Percentiles rank a stretch among this genome's conserved stretches.
Conservation (phyloP, 2,329 filamentous ascomycete genomes). For the Calonectria hongkongensis region DNA sequence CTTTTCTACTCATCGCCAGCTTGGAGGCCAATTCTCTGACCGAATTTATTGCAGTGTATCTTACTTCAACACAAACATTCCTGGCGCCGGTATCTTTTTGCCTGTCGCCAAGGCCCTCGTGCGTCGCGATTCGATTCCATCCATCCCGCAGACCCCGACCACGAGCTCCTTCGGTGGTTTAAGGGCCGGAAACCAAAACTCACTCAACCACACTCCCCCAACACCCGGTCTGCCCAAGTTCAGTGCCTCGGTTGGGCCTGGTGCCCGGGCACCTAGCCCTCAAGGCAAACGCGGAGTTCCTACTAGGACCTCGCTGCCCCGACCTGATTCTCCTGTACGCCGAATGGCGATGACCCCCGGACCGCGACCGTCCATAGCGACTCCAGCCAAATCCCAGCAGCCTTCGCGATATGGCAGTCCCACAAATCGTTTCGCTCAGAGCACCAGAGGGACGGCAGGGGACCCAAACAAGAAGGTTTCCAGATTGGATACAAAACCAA, state of each 20-base stretch:
- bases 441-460: slow-evolving; percentile 76
- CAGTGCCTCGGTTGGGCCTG: slow-evolving; percentile 89
- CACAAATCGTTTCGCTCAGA: slow-evolving; percentile 78
- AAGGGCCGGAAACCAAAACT: slow-evolving; percentile 73
- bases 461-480: slow-evolving; percentile 76
- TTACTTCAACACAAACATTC: slow-evolving; percentile 88
- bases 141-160: slow-evolving; percentile 80
- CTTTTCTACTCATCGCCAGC: not conserved
- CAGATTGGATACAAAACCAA: slow-evolving; percentile 69
- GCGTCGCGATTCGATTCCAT: slow-evolving; percentile 77
- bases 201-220: slow-evolving; percentile 77
- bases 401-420: slow-evolving; percentile 62
- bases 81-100: slow-evolving; percentile 94
- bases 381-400: slow-evolving; percentile 63
- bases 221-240: slow-evolving; percentile 84
- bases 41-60: slow-evolving; percentile 67
- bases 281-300: slow-evolving; percentile 76
- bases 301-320: slow-evolving; percentile 85
- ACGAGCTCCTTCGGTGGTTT: slow-evolving; percentile 76
- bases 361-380: slow-evolving; percentile 73
- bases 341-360: slow-evolving; percentile 79
- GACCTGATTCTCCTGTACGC: slow-evolving; percentile 90
- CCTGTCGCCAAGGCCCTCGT: slow-evolving; percentile 87
- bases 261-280: slow-evolving; percentile 80
- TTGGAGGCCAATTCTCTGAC: slow-evolving; percentile 25